These are phyloP conservation scores for Symbiodinium pilosum DNA, from an alignment of 73 alveolate genomes.

Conservation along the genomic window DNA sequence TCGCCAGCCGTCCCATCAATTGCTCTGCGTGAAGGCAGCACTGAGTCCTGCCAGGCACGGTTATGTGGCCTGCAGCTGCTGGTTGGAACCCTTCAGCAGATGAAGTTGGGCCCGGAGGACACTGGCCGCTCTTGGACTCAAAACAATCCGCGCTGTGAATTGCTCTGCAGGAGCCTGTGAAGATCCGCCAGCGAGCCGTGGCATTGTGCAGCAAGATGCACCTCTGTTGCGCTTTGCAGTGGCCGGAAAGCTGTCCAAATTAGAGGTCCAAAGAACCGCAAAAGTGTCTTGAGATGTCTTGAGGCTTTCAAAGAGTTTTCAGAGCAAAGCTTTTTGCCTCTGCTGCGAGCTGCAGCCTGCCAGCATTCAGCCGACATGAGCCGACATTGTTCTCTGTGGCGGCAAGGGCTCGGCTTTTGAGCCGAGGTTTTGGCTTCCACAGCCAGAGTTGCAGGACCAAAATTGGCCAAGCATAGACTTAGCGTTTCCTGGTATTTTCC, in stretches of 20 bases:
- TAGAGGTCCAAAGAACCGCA: neutral
- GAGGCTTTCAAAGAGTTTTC: slow-evolving; percentile 73
- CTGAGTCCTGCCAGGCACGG: slow-evolving; percentile 16
- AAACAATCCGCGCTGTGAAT: too few relatives aligned
- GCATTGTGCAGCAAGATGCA: slow-evolving; percentile 71
- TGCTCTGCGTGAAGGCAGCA: neutral
- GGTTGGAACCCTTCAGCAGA: slow-evolving; percentile 88
- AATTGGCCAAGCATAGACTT: neutral
- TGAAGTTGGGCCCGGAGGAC: slow-evolving; percentile 19
- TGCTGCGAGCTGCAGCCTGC: slow-evolving; percentile 68
- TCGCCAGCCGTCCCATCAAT: neutral
- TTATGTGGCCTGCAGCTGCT: slow-evolving; percentile 52
- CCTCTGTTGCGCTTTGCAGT: neutral
- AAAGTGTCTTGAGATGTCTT: too few relatives aligned
- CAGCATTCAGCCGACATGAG: neutral
- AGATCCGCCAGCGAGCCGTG: slow-evolving; percentile 60
- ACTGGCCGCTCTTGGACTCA: neutral
- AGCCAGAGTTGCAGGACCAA: slow-evolving; percentile 18
- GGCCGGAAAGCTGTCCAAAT: neutral
- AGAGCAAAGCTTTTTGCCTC: slow-evolving; percentile 60
- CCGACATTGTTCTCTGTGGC: neutral
- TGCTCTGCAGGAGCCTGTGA: slow-evolving; percentile 52
- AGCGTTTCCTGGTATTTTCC: neutral
- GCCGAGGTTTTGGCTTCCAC: slow-evolving; percentile 83
- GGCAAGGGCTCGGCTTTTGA: too few relatives aligned